These are phyloP conservation scores for Corrigiola litoralis DNA, from an alignment of 179 eudicot species.

Conservation along the genomic window DNA sequence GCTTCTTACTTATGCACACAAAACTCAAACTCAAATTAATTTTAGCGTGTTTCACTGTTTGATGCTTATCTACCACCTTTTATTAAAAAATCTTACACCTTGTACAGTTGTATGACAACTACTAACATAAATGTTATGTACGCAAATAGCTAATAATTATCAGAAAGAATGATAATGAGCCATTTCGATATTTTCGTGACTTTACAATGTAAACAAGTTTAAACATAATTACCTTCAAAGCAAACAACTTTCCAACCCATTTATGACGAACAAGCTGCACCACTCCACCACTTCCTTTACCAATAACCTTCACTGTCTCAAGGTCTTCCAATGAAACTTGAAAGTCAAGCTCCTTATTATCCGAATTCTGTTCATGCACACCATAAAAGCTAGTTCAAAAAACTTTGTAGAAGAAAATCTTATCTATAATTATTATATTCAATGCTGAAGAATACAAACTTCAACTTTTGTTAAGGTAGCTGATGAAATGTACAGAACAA, in stretches of 20 bases:
- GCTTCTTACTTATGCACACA: not conserved
- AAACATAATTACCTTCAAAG: constrained; percentile 69
- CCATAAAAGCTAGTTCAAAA: constrained; percentile 13
- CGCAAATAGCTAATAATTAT: not conserved
- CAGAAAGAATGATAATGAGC: not conserved
- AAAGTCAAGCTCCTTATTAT: constrained; percentile 70
- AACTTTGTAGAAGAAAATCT: not conserved
- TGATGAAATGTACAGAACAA: not conserved
- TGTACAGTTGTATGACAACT: not conserved
- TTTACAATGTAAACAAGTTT: not conserved
- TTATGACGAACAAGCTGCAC: constrained; percentile 98
- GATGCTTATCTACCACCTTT: not conserved
- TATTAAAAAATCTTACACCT: not conserved
- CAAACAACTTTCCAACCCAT: constrained; percentile 87
- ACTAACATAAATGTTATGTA: not conserved
- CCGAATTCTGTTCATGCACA: constrained; percentile 49
- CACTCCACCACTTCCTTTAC: constrained; percentile 96
- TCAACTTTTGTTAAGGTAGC: not conserved
- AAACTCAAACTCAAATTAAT: not conserved
- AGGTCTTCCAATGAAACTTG: constrained; percentile 89
- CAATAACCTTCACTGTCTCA: constrained; percentile 92
- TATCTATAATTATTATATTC: not conserved
- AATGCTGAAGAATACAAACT: not conserved
- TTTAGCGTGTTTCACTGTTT: not conserved
- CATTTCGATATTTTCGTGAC: not conserved